These are phyloP conservation scores for Cicer pinnatifidum DNA, from an alignment of 306 rosid species.

Conservation along the genomic window DNA sequence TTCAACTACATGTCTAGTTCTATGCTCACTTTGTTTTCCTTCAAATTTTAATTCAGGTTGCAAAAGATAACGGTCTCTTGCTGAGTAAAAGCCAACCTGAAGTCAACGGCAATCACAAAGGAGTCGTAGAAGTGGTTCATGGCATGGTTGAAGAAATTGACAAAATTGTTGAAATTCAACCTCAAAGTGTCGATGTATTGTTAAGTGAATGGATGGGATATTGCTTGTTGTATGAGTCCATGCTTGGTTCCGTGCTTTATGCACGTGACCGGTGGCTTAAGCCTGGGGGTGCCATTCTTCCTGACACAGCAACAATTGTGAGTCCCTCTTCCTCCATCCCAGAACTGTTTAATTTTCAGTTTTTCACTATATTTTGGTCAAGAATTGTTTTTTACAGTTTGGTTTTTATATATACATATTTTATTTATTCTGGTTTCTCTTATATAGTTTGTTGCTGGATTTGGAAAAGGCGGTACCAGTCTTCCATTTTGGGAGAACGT, in stretches of 20 bases:
- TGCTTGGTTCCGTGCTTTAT: slow-evolving; percentile 90
- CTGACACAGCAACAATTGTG: slow-evolving; percentile 92
- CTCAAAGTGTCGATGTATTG: slow-evolving; percentile 82
- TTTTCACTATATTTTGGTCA: slow-evolving; percentile 9
- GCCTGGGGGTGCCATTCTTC: slow-evolving; percentile 95
- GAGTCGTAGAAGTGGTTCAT: slow-evolving; percentile 70
- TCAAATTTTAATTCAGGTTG: slow-evolving; percentile 62
- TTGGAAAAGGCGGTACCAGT: slow-evolving; percentile 89
- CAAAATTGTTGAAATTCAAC: slow-evolving; percentile 62
- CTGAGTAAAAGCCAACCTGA: slow-evolving; percentile 48
- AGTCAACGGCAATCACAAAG: slow-evolving; percentile 48
- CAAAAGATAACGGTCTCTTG: slow-evolving; percentile 68
- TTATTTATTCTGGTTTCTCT: slow-evolving; percentile 41
- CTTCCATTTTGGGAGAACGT: slow-evolving; percentile 94
- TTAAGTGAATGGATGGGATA: slow-evolving; percentile 99
- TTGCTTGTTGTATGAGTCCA: slow-evolving; percentile 89
- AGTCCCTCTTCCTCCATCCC: slow-evolving; percentile 40
- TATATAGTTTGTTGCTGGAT: slow-evolving; percentile 87
- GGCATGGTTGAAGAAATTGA: slow-evolving; percentile 84
- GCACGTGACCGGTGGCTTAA: slow-evolving; percentile 93
- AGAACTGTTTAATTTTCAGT: slow-evolving; percentile 1
- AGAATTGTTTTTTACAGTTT: not conserved
- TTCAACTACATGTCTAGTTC: slow-evolving; percentile 34
- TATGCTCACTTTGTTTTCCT: slow-evolving; percentile 15
- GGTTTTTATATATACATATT: not conserved